These are phyloP conservation scores for Annulohypoxylon bovei DNA, from an alignment of 495 filamentous ascomycete species.

Conservation along the genomic window DNA sequence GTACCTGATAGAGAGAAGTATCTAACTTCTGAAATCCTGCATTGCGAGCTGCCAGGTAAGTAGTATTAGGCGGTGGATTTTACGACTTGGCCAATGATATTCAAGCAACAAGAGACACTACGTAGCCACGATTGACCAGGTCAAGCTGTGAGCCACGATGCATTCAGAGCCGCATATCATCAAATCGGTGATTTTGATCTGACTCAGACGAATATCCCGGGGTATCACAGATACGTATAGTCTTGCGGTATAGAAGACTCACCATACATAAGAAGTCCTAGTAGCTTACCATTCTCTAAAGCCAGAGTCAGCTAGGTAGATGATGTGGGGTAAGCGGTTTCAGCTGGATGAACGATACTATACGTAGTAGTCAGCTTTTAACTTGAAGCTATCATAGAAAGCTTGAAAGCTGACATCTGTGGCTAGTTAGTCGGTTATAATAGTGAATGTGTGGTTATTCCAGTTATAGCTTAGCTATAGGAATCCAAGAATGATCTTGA, in stretches of 20 bases:
- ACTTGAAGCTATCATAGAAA: neutral
- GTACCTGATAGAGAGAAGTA: neutral
- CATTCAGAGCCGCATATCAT: neutral
- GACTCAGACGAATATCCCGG: conserved; percentile 9
- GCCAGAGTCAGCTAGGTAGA: neutral
- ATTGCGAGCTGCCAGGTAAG: neutral
- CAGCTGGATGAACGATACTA: neutral
- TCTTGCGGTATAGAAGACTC: neutral
- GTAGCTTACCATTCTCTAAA: neutral
- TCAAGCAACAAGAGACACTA: neutral
- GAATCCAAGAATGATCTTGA: neutral
- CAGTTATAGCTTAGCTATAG: neutral
- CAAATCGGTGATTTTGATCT: conserved; percentile 16
- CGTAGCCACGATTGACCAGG: neutral
- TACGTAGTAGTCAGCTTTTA: neutral
- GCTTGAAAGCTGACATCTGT: neutral
- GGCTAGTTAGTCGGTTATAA: neutral
- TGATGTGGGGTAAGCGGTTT: neutral
- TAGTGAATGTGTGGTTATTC: neutral
- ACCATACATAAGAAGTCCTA: neutral
- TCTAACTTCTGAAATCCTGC: neutral
- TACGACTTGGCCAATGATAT: neutral
- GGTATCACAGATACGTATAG: neutral
- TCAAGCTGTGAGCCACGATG: neutral
- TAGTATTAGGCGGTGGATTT: neutral